phyloP scores from a whole-genome alignment of 306 rosid species.

The Vigna radiata region DNA sequence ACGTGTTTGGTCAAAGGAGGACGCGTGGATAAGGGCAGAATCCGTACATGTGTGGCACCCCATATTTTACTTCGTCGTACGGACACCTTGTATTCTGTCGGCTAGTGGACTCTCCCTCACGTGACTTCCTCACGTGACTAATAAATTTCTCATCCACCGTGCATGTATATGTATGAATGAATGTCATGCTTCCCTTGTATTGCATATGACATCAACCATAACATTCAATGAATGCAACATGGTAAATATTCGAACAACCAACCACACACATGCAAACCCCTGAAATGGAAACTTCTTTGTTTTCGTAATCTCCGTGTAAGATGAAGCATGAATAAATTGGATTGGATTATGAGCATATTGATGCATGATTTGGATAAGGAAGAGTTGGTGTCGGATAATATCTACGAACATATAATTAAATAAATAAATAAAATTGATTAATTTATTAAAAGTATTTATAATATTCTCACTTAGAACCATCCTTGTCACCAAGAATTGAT shows the following conservation, averaged over 20 bases:
- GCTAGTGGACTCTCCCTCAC: neutral
- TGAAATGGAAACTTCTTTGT: neutral
- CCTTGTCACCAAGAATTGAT: neutral
- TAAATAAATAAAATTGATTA: neutral
- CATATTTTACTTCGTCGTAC: slow-evolving; percentile 25
- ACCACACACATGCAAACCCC: no score
- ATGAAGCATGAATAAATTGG: no score
- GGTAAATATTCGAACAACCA: no score
- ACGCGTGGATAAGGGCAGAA: slow-evolving; percentile 32
- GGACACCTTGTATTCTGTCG: slow-evolving; percentile 33
- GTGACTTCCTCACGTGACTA: neutral
- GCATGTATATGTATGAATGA: no score
- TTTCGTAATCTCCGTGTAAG: no score
- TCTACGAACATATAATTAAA: neutral
- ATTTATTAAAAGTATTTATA: neutral
- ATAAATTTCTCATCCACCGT: no score
- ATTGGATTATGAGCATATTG: neutral
- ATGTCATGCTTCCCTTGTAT: no score
- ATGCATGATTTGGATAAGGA: slow-evolving; percentile 3
- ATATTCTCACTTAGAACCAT: neutral
- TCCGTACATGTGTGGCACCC: slow-evolving; percentile 51
- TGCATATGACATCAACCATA: no score
- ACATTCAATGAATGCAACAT: no score
- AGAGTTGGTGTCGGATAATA: neutral
- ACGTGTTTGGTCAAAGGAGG: slow-evolving; percentile 59